Evolutionary conservation across 2,329 filamentous ascomycete genomes (phyloP).

Genomic region (Ophiostoma himal-ulmi): DNA sequence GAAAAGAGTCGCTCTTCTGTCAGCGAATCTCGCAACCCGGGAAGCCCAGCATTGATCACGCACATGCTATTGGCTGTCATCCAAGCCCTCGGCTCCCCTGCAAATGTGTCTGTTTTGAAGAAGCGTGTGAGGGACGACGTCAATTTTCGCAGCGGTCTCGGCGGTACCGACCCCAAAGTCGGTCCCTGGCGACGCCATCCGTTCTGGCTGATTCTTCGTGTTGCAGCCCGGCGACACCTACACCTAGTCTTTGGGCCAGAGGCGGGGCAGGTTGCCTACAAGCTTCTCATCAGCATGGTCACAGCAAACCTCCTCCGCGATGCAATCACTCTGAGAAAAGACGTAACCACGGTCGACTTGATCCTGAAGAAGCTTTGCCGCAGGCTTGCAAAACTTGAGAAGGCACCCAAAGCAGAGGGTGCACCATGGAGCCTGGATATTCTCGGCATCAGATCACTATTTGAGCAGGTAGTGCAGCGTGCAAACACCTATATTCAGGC

Average conservation of each 20-base stretch:
- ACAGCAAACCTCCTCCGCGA: slow-evolving; percentile 44
- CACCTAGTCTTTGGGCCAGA: slow-evolving; percentile 36
- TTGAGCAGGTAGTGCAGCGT: background rate
- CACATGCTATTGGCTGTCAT: slow-evolving; percentile 56
- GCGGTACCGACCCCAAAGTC: slow-evolving; percentile 17
- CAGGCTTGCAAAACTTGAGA: background rate
- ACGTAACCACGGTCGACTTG: background rate
- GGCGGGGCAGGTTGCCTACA: slow-evolving; percentile 48
- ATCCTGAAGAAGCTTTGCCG: slow-evolving; percentile 46
- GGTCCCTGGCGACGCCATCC: slow-evolving; percentile 59
- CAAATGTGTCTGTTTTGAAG: slow-evolving; percentile 36
- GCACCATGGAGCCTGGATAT: background rate
- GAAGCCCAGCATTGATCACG: slow-evolving; percentile 51
- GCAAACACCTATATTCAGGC: background rate
- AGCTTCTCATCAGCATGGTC: slow-evolving; percentile 48
- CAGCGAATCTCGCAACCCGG: slow-evolving; percentile 53
- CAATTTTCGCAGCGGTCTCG: slow-evolving; percentile 39
- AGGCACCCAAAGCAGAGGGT: background rate
- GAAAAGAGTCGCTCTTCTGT: slow-evolving; percentile 46
- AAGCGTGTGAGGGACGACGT: slow-evolving; percentile 63
- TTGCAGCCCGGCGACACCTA: slow-evolving; percentile 50
- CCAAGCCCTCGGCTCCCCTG: slow-evolving; percentile 44
- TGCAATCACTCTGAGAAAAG: slow-evolving; percentile 34
- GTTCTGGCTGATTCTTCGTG: slow-evolving; percentile 57
- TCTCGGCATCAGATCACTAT: background rate